Evolutionary conservation across 371 early-diverging fungal genomes (phyloP).

Genomic region (Actinomortierella wolfii): DNA sequence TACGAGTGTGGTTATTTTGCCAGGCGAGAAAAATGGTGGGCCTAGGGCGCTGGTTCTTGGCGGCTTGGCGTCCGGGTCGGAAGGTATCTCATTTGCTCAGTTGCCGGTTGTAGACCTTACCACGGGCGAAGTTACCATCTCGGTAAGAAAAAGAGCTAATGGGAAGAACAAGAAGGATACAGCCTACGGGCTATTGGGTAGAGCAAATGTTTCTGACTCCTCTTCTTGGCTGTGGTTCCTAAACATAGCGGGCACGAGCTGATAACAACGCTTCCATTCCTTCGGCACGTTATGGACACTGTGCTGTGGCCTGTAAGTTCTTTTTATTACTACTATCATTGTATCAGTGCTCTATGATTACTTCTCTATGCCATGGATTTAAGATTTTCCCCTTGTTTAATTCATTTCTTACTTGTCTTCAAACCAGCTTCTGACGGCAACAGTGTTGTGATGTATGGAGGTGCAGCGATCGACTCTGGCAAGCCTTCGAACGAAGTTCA

Average conservation of each 20-base stretch:
- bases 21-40: conserved; percentile 2
- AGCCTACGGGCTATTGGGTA: not conserved
- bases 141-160: conserved; percentile 12
- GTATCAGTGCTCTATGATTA: not conserved
- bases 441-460: conserved; percentile 33
- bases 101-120: conserved; percentile 25
- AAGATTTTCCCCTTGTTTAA: not conserved
- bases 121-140: conserved; percentile 19
- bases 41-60: conserved; percentile 29
- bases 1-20: conserved; percentile 14
- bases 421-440: conserved; percentile 31
- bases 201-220: not conserved
- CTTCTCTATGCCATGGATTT: not conserved
- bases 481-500: conserved; percentile 20
- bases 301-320: conserved; percentile 29
- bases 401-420: not conserved
- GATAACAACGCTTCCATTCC: conserved; percentile 1
- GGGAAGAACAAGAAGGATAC: not conserved
- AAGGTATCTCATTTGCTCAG: conserved; percentile 17
- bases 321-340: not conserved
- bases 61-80: conserved; percentile 10
- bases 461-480: conserved; percentile 13
- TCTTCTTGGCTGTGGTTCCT: too few relatives aligned
- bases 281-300: conserved; percentile 32
- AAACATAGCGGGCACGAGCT: conserved; percentile 16